phyloP scores from a whole-genome alignment of 345 rosid species.

The Camelina laxa region DNA sequence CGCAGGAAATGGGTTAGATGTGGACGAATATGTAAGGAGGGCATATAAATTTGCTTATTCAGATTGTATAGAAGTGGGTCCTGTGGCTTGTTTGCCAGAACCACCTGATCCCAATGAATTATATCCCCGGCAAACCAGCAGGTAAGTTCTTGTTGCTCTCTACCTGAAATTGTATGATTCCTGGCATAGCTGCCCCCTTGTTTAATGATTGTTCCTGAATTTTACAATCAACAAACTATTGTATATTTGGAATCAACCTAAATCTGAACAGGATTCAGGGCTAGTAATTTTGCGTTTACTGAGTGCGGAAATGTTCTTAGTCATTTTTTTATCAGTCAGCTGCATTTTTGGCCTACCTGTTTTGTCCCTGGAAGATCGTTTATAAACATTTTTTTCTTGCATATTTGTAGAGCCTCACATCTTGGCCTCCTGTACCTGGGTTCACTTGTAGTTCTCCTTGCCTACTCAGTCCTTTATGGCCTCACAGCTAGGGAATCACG shows the following conservation, averaged over 20 bases:
- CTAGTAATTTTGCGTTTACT: neutral
- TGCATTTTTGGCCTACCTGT: constrained; percentile 9
- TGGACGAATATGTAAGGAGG: constrained; percentile 96
- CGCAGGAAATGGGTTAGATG: constrained; percentile 96
- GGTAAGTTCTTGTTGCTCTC: constrained; percentile 49
- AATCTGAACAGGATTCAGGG: constrained; percentile 12
- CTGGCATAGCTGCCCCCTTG: constrained; percentile 14
- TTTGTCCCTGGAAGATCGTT: constrained; percentile 8
- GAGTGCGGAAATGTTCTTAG: constrained; percentile 14
- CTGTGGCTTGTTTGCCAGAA: constrained; percentile 85
- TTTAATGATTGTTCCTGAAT: constrained; percentile 30
- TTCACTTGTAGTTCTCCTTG: constrained; percentile 85
- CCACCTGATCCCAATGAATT: constrained; percentile 96
- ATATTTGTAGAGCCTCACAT: constrained; percentile 82
- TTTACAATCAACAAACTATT: constrained; percentile 22
- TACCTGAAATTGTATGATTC: constrained; percentile 25
- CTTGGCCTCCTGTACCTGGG: constrained; percentile 90
- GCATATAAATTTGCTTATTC: constrained; percentile 98
- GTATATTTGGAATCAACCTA: constrained; percentile 17
- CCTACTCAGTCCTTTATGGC: constrained; percentile 90
- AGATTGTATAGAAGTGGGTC: constrained; percentile 96
- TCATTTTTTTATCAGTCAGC: constrained; percentile 11
- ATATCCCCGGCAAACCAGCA: constrained; percentile 94
- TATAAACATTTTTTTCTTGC: constrained; percentile 1
- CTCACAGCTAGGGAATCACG: constrained; percentile 90